Evolutionary conservation across 768 basidiomycete genomes (phyloP), one percentile per base, ranked within the genome.

Genomic region (Lactarius deliciosus): DNA sequence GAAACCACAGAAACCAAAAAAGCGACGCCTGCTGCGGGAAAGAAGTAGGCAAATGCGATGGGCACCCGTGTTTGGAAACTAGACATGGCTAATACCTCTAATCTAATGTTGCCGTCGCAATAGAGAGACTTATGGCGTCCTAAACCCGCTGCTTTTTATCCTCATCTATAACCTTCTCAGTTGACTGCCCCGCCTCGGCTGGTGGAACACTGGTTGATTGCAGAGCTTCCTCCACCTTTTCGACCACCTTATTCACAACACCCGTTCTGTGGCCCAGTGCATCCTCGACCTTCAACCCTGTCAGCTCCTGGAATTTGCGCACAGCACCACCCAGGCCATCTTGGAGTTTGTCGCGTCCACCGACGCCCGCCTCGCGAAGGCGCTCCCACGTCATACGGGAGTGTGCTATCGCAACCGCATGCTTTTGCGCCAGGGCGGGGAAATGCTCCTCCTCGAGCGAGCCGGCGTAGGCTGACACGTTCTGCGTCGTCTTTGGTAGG

Each of bases 401-500:
- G 72, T 89, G 88, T 8, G 85, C 83, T 25, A 85, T 81, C 20
- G 86, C 84, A 55, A 86, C 81, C 28, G 79, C 83, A 73, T 94
- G 90, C 68, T 86, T 85, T 70, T 87, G 79, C 1, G 92, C 87
- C 9, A 93, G 66, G 0, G 78, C 75, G 1, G 95, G 95, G 72
- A 86, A 78, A 74, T 93, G 86, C 2, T 75, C 75, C 25, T 87
- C 85, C 76, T 97, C 95, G 57, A 96, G 79, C 15, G 81, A 80
- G 41, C 83, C 83, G 56, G 87, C 75, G 79, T 92, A 94, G 2
- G 72, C 74, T 13, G 83, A 80, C 70, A 96, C 76, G 73, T 95
- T 95, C 63, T 76, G 71, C 2, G 90, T 82, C 7, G 92, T 92
- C 75, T 89, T 82, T 5, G 96, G 96, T 50, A 97, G 86, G 86